Conservation (phyloP, 192 early-diverging fungal species). For the Paraglomus occultum region DNA sequence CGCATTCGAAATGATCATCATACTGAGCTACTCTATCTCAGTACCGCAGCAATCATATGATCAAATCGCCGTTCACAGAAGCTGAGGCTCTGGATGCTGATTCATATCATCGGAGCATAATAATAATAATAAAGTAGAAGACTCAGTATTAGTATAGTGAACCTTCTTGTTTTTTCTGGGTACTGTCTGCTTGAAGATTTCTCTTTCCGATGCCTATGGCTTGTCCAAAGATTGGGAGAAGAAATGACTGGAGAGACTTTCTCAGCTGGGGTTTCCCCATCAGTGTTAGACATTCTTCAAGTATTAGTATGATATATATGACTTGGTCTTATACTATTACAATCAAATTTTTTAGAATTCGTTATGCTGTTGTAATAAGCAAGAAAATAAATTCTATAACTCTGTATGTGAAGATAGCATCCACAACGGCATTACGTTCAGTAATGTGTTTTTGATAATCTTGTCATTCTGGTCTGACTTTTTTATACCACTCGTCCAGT, state of each 20-base stretch:
- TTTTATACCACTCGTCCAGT: conserved; percentile 13
- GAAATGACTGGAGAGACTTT: neutral
- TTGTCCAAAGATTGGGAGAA: neutral
- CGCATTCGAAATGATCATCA: too few species aligned
- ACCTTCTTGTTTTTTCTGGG: too few species aligned
- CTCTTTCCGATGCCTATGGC: neutral
- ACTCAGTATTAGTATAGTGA: too few species aligned
- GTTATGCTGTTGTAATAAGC: conserved; percentile 5
- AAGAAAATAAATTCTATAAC: conserved; percentile 13
- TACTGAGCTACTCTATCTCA: too few species aligned
- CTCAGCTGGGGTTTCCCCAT: conserved; percentile 1
- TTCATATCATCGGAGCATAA: too few species aligned
- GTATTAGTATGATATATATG: conserved; percentile 1
- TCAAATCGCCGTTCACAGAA: too few species aligned
- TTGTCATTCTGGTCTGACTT: conserved; percentile 13
- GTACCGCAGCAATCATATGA: too few species aligned
- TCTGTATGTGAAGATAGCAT: conserved; percentile 25
- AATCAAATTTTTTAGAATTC: conserved; percentile 18
- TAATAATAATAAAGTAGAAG: too few species aligned
- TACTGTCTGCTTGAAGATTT: too few species aligned
- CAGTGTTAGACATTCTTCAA: conserved; percentile 8
- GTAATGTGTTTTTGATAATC: conserved; percentile 15
- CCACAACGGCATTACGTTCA: conserved; percentile 20
- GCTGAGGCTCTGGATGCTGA: too few species aligned
- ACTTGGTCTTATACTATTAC: conserved; percentile 5